phyloP scores from a whole-genome alignment of 331 rosid genomes.

The Pyrus hybrid region DNA sequence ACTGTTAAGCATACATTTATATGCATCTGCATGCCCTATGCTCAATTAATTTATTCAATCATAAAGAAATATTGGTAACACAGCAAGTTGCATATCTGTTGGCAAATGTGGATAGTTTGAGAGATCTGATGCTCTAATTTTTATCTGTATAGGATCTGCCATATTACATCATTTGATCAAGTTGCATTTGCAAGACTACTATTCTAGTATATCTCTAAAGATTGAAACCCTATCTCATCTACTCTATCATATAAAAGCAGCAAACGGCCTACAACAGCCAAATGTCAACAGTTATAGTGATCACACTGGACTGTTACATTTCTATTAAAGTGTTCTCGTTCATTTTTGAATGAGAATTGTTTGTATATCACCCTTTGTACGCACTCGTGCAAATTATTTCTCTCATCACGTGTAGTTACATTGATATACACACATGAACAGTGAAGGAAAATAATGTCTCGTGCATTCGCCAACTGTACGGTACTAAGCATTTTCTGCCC shows the following conservation, averaged over 20 bases:
- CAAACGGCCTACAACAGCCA: neutral
- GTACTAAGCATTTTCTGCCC: neutral
- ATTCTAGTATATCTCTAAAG: constrained; percentile 8
- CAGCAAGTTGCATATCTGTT: neutral
- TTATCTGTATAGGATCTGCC: constrained; percentile 1
- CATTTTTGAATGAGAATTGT: too few species aligned
- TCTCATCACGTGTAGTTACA: neutral
- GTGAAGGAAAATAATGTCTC: neutral
- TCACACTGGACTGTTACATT: too few species aligned
- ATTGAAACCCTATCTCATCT: neutral
- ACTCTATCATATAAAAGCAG: constrained; percentile 3
- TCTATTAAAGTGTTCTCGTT: neutral
- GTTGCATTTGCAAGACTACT: constrained; percentile 15
- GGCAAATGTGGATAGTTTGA: constrained; percentile 10
- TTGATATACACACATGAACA: neutral
- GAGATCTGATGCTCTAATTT: constrained; percentile 7
- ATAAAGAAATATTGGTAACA: neutral
- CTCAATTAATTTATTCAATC: neutral
- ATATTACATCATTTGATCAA: constrained; percentile 10
- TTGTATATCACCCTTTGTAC: neutral
- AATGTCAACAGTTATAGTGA: neutral
- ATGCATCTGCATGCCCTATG: neutral
- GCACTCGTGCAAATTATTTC: too few species aligned
- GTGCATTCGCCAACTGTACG: neutral
- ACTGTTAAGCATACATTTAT: neutral